Evolutionary conservation across 2,329 filamentous ascomycete genomes (phyloP).

Genomic region (Coniochaeta ligniaria): DNA sequence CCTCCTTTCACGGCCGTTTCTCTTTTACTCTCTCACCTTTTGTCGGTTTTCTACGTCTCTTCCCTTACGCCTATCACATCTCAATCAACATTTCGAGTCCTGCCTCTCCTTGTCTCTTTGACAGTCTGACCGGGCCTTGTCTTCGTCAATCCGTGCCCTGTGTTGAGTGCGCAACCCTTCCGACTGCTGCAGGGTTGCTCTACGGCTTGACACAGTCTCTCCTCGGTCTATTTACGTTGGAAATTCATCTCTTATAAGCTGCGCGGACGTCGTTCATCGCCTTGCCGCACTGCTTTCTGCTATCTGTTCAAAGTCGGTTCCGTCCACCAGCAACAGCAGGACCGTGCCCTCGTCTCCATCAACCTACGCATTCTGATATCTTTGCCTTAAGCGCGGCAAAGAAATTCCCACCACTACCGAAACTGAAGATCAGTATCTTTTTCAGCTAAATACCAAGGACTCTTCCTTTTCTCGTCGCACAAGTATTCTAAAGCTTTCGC

Average conservation of each 20-base stretch:
- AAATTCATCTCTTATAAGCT: not conserved
- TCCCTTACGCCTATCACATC: constrained; percentile 10
- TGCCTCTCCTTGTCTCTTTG: constrained; percentile 4
- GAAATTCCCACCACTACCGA: not conserved
- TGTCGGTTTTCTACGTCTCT: constrained; percentile 16
- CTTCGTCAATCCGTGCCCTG: not conserved
- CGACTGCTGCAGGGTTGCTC: not conserved
- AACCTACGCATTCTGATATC: not conserved
- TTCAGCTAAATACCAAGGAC: not conserved
- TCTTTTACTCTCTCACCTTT: constrained; percentile 28
- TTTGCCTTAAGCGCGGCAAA: not conserved
- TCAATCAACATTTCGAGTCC: constrained; percentile 5
- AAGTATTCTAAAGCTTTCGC: not conserved
- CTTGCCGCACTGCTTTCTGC: not conserved
- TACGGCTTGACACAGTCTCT: not conserved
- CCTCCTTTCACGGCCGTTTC: constrained; percentile 33
- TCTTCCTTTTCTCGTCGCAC: not conserved
- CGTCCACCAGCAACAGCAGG: not conserved
- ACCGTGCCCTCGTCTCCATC: not conserved
- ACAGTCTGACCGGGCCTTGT: constrained; percentile 6
- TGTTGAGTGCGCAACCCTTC: not conserved
- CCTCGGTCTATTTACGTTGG: not conserved
- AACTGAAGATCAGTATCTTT: not conserved
- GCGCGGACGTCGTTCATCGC: not conserved
- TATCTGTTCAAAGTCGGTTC: not conserved